Evolutionary conservation across 2,329 filamentous ascomycete genomes (phyloP).

Genomic region (Blastomyces parvus): DNA sequence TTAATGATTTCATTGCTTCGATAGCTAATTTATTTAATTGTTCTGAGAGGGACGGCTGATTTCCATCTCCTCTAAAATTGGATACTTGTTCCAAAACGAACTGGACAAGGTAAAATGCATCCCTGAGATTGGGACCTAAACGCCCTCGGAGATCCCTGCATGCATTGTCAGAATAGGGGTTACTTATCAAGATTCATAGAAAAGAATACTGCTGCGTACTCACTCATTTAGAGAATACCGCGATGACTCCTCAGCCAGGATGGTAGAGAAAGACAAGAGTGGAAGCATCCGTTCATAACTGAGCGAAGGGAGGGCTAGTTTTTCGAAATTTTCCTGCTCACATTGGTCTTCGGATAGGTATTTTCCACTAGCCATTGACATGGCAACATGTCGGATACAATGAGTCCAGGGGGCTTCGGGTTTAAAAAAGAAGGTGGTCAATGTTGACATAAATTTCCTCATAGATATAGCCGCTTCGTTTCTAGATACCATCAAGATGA

Average conservation of each 20-base stretch:
- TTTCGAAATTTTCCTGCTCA: constrained; percentile 23
- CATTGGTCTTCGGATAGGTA: constrained; percentile 29
- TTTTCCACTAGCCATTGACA: constrained; percentile 31
- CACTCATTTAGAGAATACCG: constrained; percentile 13
- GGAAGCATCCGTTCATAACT: constrained; percentile 28
- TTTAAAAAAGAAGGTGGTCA: constrained; percentile 38
- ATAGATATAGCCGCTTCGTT: constrained; percentile 34
- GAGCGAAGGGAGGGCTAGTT: constrained; percentile 29
- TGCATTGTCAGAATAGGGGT: background rate
- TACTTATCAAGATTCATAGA: constrained; percentile 2
- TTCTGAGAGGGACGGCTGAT: constrained; percentile 14
- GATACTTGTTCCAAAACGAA: constrained; percentile 28
- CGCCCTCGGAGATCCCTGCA: constrained; percentile 19
- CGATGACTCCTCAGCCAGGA: constrained; percentile 33
- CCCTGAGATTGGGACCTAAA: constrained; percentile 26
- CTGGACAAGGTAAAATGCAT: constrained; percentile 30
- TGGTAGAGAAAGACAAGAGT: constrained; percentile 32
- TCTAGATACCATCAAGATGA: constrained; percentile 32
- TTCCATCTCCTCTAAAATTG: constrained; percentile 17
- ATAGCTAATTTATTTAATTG: constrained; percentile 18
- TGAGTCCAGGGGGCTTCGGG: constrained; percentile 31
- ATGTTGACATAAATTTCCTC: constrained; percentile 39
- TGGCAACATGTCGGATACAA: constrained; percentile 29
- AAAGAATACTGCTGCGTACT: background rate
- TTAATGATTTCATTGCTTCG: constrained; percentile 30